Base-by-base conservation (phyloP, 1,139 yeast genomes). In the Pneumocystis canis region DNA sequence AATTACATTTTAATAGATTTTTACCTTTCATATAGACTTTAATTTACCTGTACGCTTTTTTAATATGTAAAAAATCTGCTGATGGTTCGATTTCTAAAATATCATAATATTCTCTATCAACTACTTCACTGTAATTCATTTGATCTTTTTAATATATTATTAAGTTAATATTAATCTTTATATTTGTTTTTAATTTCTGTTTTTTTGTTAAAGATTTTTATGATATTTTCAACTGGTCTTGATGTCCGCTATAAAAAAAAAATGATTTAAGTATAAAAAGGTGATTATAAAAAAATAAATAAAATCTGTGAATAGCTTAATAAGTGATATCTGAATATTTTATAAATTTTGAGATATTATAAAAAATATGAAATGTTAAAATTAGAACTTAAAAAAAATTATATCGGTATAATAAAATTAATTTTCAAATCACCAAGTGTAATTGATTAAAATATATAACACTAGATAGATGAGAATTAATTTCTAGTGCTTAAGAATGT, bases 11-110 rank as follows among this genome's bases (percentile, higher is more conserved):
- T 47, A 25, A 5, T 20, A 25, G 14, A 25, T 11, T 57, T 30
- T 92, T 94, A 74, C 92, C 98, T 0, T 98, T 98, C 73, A 94
- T 98, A 67, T 89, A 77, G 79, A 72, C 92, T 84, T 59, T 63
- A 63, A 85, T 78, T 67, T 81, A 83, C 67, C 89, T 79, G 74
- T 86, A 88, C 0, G 95, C 92, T 73, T 81, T 83, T 68, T 85
- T 84, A 70, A 88, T 85, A 66, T 87, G 95, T 5, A 76, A 74
- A 54, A 80, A 73, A 1, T 85, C 75, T 6, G 95, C 94, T 30
- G 81, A 78, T 25, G 79, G 72, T 9, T 80, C 80, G 9, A 88
- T 81, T 58, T 88, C 96, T 35, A 88, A 79, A 6, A 87, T 76
- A 65, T 81, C 89, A 72, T 87, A 88, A 20, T 62, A 61, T 32